phyloP scores from a whole-genome alignment of 352 stramenopile genomes.

The Phytopythium delawarense region DNA sequence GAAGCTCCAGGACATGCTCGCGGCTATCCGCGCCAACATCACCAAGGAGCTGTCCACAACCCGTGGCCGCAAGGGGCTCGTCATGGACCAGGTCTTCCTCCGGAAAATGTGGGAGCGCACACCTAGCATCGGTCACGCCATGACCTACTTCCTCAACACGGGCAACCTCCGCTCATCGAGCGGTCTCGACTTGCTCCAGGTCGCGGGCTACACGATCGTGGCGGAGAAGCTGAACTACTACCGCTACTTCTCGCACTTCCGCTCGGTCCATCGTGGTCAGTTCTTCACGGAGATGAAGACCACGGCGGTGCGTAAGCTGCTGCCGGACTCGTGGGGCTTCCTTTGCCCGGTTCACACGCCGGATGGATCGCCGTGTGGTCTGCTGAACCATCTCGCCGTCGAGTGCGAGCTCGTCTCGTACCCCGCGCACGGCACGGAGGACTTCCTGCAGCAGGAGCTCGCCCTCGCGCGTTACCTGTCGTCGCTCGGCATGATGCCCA shows the following conservation, averaged over 20 bases:
- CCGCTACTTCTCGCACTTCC: conserved; percentile 98
- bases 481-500: conserved; percentile 80
- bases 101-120: conserved; percentile 93
- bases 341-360: conserved; percentile 99
- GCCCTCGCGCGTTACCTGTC: conserved; percentile 76
- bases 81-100: conserved; percentile 88
- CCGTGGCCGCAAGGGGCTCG: conserved; percentile 49
- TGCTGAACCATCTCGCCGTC: conserved; percentile 98
- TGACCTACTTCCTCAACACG: conserved; percentile 99
- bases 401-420: conserved; percentile 87
- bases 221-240: conserved; percentile 99
- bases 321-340: conserved; percentile 99
- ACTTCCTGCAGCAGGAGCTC: conserved; percentile 67
- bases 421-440: conserved; percentile 67
- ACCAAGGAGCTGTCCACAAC: conserved; percentile 54
- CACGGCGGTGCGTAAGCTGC: conserved; percentile 96
- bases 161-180: conserved; percentile 97
- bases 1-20: conserved; percentile 95
- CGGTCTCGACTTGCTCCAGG: conserved; percentile 97
- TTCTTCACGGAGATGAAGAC: conserved; percentile 99
- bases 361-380: conserved; percentile 97
- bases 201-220: conserved; percentile 98
- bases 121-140: conserved; percentile 89
- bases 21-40: conserved; percentile 67
- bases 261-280: conserved; percentile 97